These are phyloP conservation scores for Termitomyces sp. DNA, from an alignment of 768 basidiomycete genomes.

Conservation along the genomic window DNA sequence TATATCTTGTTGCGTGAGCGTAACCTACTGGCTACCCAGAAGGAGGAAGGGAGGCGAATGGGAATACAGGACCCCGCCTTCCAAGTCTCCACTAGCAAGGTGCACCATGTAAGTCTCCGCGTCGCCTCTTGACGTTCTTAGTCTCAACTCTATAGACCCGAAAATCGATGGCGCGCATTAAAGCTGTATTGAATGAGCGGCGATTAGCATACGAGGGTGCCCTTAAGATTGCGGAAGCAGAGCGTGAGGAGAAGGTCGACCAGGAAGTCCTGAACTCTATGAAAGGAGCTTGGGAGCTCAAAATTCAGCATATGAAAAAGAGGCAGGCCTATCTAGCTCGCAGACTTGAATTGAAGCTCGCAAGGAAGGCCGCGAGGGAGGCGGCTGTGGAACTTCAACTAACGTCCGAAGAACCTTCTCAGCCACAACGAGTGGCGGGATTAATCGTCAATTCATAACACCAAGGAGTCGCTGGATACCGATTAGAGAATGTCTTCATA, in stretches of 20 bases:
- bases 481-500: neutral
- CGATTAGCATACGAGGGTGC: slow-evolving; percentile 81
- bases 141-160: slow-evolving; percentile 53
- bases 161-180: slow-evolving; percentile 97
- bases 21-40: slow-evolving; percentile 87
- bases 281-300: slow-evolving; percentile 17
- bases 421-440: neutral
- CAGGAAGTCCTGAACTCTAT: slow-evolving; percentile 25
- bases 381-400: neutral
- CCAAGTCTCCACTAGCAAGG: slow-evolving; percentile 31
- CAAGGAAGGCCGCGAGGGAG: neutral
- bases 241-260: slow-evolving; percentile 27
- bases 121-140: neutral
- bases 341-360: slow-evolving; percentile 12
- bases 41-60: slow-evolving; percentile 68
- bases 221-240: slow-evolving; percentile 34
- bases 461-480: neutral
- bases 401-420: neutral
- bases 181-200: slow-evolving; percentile 88
- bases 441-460: neutral
- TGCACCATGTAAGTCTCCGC: slow-evolving; percentile 39
- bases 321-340: slow-evolving; percentile 12
- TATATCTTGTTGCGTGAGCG: slow-evolving; percentile 86
- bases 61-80: slow-evolving; percentile 32
- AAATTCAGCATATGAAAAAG: slow-evolving; percentile 15